Evolutionary conservation across 352 stramenopile species (phyloP).

Genomic region (Elongisporangium undulatum): DNA sequence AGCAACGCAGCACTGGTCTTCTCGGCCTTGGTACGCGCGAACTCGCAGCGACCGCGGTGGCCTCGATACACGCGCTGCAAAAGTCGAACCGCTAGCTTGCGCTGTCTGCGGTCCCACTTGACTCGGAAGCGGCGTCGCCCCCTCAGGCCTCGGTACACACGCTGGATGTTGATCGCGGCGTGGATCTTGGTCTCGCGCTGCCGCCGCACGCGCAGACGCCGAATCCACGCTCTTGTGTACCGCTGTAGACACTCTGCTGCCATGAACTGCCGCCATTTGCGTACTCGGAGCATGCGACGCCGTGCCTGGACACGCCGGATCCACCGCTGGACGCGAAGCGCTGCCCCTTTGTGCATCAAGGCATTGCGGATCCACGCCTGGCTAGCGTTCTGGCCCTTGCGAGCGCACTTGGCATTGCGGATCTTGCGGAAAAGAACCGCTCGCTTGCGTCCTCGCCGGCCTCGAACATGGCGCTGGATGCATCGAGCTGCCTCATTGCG

Average conservation of each 20-base stretch:
- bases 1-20: slow-evolving; percentile 29
- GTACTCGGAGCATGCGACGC: slow-evolving; percentile 36
- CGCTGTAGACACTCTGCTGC: slow-evolving; percentile 43
- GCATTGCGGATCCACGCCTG: slow-evolving; percentile 43
- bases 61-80: slow-evolving; percentile 49
- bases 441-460: slow-evolving; percentile 41
- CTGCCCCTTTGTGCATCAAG: slow-evolving; percentile 41
- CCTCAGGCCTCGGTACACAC: slow-evolving; percentile 36
- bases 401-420: slow-evolving; percentile 35
- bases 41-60: slow-evolving; percentile 21
- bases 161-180: slow-evolving; percentile 32
- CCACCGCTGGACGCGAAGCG: slow-evolving; percentile 45
- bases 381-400: slow-evolving; percentile 45
- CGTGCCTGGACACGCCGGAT: slow-evolving; percentile 32
- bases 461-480: slow-evolving; percentile 49
- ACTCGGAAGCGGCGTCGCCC: slow-evolving; percentile 24
- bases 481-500: slow-evolving; percentile 18
- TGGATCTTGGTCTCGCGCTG: slow-evolving; percentile 31
- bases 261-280: slow-evolving; percentile 33
- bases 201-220: slow-evolving; percentile 18
- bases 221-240: slow-evolving; percentile 50
- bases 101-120: neutral
- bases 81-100: slow-evolving; percentile 6
- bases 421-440: slow-evolving; percentile 65
- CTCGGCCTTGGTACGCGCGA: slow-evolving; percentile 15